phyloP scores from a whole-genome alignment of 169 alveolate species.

The Cryptosporidium canis region DNA sequence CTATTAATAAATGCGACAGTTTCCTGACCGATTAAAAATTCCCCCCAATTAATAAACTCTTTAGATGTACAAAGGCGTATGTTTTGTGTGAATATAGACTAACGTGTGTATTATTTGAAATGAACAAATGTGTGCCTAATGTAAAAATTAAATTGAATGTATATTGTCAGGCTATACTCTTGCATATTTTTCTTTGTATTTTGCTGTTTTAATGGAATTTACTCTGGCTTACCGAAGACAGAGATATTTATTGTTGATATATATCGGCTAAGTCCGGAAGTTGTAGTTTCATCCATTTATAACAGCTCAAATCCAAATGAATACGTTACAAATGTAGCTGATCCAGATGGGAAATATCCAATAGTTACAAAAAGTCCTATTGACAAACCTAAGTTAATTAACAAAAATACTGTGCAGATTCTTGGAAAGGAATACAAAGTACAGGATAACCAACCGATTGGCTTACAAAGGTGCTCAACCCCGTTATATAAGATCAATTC shows the following conservation, averaged over 20 bases:
- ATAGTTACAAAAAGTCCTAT: constrained; percentile 22
- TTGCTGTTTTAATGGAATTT: neutral
- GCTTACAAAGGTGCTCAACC: constrained; percentile 39
- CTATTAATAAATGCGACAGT: too few relatives aligned
- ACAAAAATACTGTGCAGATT: constrained; percentile 7
- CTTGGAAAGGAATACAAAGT: constrained; percentile 18
- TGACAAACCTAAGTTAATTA: constrained; percentile 13
- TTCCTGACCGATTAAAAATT: too few relatives aligned
- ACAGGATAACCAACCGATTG: neutral
- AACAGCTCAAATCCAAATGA: constrained; percentile 30
- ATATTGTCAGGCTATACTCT: neutral
- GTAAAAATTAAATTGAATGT: neutral
- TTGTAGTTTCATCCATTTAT: constrained; percentile 30
- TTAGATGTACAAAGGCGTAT: too few relatives aligned
- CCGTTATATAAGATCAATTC: constrained; percentile 29
- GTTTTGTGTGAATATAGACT: neutral
- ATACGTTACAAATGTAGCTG: constrained; percentile 33
- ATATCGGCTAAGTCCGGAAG: neutral
- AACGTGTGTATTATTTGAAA: neutral
- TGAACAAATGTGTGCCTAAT: neutral
- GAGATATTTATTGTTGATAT: constrained; percentile 35
- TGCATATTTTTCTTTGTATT: neutral
- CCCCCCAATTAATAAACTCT: too few relatives aligned
- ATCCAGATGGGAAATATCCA: constrained; percentile 29
- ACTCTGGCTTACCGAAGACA: neutral